Evolutionary conservation across 169 alveolate species (phyloP).

Genomic region (Perkinsus chesapeaki): DNA sequence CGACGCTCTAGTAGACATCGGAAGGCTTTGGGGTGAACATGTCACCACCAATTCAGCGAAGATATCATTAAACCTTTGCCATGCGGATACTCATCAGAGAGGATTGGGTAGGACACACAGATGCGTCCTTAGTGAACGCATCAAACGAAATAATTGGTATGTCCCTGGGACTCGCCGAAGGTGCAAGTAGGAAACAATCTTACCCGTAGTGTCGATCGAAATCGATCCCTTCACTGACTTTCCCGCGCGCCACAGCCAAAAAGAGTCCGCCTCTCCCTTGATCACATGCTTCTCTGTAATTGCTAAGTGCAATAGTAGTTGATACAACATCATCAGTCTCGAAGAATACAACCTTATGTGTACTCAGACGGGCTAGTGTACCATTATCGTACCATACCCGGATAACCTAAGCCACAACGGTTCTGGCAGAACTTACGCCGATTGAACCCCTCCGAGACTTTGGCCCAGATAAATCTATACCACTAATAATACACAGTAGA

Average conservation of each 20-base stretch:
- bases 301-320: constrained; percentile 83
- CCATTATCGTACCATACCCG: constrained; percentile 91
- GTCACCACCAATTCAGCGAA: too few species aligned
- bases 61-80: too few species aligned
- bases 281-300: constrained; percentile 88
- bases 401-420: constrained; percentile 1
- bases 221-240: constrained; percentile 99
- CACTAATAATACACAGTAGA: too few species aligned
- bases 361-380: constrained; percentile 74
- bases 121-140: too few species aligned
- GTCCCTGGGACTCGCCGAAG: too few species aligned
- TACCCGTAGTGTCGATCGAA: constrained; percentile 94
- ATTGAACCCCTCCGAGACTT: too few species aligned
- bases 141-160: too few species aligned
- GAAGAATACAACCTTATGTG: constrained; percentile 85
- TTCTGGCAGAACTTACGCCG: background rate
- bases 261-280: constrained; percentile 96
- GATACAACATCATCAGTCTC: constrained; percentile 94
- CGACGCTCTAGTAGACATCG: background rate
- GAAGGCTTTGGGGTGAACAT: background rate
- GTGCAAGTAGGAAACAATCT: too few species aligned
- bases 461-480: too few species aligned
- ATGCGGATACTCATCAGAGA: too few species aligned
- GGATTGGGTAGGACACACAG: too few species aligned
- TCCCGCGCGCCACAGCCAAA: constrained; percentile 90